Evolutionary conservation across 768 basidiomycete genomes (phyloP).

Genomic region (Dentipellis fragilis): DNA sequence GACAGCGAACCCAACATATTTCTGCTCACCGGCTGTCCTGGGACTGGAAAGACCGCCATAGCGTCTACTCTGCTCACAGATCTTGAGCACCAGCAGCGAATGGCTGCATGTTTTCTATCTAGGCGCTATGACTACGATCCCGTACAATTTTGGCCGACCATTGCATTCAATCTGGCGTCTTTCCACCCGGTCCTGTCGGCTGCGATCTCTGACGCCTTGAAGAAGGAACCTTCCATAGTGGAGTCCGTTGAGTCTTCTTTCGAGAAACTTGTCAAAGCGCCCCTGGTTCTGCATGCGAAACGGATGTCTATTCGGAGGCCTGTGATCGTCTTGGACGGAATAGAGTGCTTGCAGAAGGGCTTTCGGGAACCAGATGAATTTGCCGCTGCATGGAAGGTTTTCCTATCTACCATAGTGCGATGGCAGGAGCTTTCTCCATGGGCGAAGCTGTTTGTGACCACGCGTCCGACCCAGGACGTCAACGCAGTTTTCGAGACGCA

Average conservation of each 20-base stretch:
- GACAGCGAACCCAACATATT: constrained; percentile 2
- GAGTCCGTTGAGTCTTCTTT: no score
- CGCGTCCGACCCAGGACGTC: neutral
- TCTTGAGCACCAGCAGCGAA: constrained; percentile 6
- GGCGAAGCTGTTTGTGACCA: neutral
- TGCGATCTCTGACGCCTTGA: neutral
- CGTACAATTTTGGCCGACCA: neutral
- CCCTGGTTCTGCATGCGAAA: no score
- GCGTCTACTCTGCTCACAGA: constrained; percentile 5
- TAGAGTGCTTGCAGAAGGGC: no score
- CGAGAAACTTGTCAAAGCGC: no score
- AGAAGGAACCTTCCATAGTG: no score
- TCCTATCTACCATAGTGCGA: no score
- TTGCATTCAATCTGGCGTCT: constrained; percentile 7
- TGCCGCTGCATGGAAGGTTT: no score
- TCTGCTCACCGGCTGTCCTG: constrained; percentile 10
- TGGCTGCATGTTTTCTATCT: constrained; percentile 3
- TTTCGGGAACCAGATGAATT: no score
- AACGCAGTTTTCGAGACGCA: no score
- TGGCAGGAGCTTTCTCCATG: no score
- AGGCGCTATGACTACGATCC: no score
- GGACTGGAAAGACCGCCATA: constrained; percentile 8
- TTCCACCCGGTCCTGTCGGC: constrained; percentile 7
- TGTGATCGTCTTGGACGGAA: neutral
- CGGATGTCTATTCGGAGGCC: neutral